A percentile compares a stretch with the other conserved stretches of the same genome.
Conservation (phyloP, 2,329 filamentous ascomycete species). For the Fusarium falciforme region DNA sequence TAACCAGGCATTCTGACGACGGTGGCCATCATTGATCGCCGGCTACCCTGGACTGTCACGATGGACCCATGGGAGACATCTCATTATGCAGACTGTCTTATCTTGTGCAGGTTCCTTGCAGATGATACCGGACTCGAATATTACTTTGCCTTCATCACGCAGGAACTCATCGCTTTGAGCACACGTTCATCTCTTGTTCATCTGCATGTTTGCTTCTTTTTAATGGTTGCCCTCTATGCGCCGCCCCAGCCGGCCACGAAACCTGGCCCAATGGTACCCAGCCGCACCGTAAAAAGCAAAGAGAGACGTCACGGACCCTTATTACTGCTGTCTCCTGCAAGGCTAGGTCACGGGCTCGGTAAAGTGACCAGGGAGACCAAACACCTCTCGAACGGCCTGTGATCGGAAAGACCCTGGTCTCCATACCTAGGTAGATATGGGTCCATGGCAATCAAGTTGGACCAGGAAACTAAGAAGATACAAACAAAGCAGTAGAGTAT, state of each 20-base stretch:
- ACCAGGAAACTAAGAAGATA: background rate
- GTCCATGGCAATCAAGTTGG: background rate
- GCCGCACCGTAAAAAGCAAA: background rate
- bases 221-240: background rate
- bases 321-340: background rate
- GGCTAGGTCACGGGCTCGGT: background rate
- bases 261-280: background rate
- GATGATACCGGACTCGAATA: background rate
- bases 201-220: constrained; percentile 8
- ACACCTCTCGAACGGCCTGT: background rate
- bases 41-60: background rate
- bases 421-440: background rate
- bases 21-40: background rate
- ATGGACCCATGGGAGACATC: background rate
- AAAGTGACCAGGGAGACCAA: background rate
- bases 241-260: background rate
- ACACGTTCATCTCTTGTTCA: background rate
- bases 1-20: constrained; percentile 7
- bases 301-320: background rate
- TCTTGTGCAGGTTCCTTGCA: background rate
- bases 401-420: background rate
- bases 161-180: background rate
- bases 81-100: background rate
- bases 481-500: background rate
- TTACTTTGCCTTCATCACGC: background rate